Evolutionary conservation across 2,329 filamentous ascomycete genomes (phyloP), one percentile per base, ranked within the genome.

Genomic region (Tolypocladium tundrense): DNA sequence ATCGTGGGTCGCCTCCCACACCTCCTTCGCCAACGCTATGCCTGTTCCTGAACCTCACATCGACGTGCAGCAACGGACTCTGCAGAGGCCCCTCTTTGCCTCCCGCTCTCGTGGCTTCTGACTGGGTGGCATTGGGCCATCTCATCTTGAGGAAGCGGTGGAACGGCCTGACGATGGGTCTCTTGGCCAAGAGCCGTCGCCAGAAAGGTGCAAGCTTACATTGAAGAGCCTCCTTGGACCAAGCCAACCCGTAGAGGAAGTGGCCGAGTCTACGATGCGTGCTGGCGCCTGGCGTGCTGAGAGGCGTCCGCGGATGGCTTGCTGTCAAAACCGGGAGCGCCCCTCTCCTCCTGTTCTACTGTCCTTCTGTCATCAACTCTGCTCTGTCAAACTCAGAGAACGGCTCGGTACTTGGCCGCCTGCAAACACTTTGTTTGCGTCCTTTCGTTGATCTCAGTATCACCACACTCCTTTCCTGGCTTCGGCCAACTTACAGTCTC

Each of bases 391-490:
- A 21, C 58, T 56, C 57, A 62, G 64, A 70, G 65, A 56, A 69
- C 63, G 63, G 64, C 63, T 68, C 62, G 63, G 67, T 69, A 55
- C 62, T 58, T 65, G 62, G 64, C 67, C 68, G 63, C 42, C 50
- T 72, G 71, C 68, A 68, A 62, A 68, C 70, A 62, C 62, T 65
- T 67, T 65, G 69, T 73, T 70, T 73, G 68, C 70, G 71, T 73
- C 69, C 70, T 66, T 72, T 75, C 73, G 58, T 74, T 75, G 63
- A 70, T 67, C 63, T 55, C 39, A 60, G 63, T 59, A 69, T 64
- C 60, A 63, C 43, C 60, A 68, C 68, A 64, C 62, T 73, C 70
- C 60, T 68, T 72, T 40, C 42, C 59, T 54, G 69, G 68, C 69
- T 59, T 72, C 62, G 70, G 68, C 68, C 69, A 65, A 57, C 58